phyloP scores from a whole-genome alignment of 2,329 filamentous ascomycete genomes.

The Colletotrichum musae region DNA sequence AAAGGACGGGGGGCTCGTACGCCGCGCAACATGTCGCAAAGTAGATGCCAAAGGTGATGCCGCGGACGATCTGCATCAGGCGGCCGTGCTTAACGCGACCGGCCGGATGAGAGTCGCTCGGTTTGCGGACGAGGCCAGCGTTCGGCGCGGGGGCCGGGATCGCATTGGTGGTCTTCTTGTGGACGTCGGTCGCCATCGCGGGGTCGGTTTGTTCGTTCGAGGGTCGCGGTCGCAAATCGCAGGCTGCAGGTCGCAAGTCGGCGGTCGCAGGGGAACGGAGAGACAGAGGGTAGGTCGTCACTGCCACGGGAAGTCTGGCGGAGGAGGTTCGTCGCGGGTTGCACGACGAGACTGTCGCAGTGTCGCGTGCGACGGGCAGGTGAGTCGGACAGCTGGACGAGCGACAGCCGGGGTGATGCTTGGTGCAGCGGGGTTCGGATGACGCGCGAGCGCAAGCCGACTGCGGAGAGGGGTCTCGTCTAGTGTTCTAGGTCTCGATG shows the following conservation, averaged over 20 bases:
- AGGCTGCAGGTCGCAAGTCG: neutral
- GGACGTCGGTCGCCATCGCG: slow-evolving; percentile 53
- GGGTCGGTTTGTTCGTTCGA: neutral
- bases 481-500: too few relatives aligned
- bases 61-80: slow-evolving; percentile 66
- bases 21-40: slow-evolving; percentile 63
- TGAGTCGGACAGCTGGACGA: slow-evolving; percentile 35
- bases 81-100: slow-evolving; percentile 68
- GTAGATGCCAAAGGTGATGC: slow-evolving; percentile 65
- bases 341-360: neutral
- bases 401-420: slow-evolving; percentile 32
- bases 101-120: slow-evolving; percentile 62
- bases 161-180: slow-evolving; percentile 46
- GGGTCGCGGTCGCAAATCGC: neutral
- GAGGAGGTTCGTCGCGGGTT: neutral
- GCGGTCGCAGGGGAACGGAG: neutral
- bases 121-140: slow-evolving; percentile 33
- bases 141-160: slow-evolving; percentile 42
- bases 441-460: neutral
- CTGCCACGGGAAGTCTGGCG: neutral
- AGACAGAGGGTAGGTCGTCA: neutral
- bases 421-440: slow-evolving; percentile 29
- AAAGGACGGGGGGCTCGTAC: slow-evolving; percentile 54
- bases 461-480: neutral
- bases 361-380: slow-evolving; percentile 38